phyloP scores from a whole-genome alignment of 2,329 filamentous ascomycete genomes.

The Aspergillus novofumigatus region DNA sequence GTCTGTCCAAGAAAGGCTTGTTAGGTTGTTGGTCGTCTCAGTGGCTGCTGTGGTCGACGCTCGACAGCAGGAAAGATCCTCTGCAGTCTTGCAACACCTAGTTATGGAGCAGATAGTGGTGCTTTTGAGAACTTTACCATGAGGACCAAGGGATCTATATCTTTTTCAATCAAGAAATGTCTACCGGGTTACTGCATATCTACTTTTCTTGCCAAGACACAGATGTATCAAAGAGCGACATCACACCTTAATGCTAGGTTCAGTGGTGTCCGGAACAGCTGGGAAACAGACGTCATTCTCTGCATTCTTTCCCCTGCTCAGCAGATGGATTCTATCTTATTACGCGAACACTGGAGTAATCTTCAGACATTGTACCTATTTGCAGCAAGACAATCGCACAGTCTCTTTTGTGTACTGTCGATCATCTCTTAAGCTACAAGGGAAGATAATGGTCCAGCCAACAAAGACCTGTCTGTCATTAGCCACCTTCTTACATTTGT shows the following conservation, averaged over 20 bases:
- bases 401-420: not conserved
- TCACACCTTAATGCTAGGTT: no score
- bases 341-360: not conserved
- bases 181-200: no score
- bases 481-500: not conserved
- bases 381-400: not conserved
- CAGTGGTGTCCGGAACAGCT: not conserved
- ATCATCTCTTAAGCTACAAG: not conserved
- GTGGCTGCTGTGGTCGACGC: not conserved
- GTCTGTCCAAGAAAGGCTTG: not conserved
- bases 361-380: not conserved
- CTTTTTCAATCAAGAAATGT: no score
- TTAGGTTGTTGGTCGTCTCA: not conserved
- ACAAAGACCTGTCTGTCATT: not conserved
- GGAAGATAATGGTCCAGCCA: not conserved
- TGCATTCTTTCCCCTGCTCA: not conserved
- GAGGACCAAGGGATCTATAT: not conserved
- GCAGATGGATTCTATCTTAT: no score
- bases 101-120: no score
- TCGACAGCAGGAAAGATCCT: no score
- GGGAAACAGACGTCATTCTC: not conserved
- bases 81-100: no score
- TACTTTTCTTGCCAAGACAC: not conserved
- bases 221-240: not conserved
- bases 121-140: not conserved